A percentile compares a stretch with the other conserved stretches of the same genome.
These are phyloP conservation scores for Fusarium incarnatum DNA, from an alignment of 2,329 filamentous ascomycete species.

Conservation along the genomic window DNA sequence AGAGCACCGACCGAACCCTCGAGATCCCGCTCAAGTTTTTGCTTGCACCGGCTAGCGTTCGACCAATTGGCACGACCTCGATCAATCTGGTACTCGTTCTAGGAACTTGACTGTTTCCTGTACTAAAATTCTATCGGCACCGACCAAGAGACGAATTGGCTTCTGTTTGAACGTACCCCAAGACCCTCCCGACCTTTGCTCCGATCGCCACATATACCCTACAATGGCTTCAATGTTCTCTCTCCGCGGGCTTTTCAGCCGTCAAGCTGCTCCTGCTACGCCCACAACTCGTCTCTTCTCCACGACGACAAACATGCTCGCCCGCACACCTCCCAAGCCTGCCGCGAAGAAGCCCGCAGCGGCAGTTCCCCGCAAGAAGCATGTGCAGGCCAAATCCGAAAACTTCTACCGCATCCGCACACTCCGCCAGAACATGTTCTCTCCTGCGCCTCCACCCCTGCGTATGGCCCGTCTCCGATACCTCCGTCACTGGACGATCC, in stretches of 20 bases:
- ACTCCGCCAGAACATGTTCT: constrained; percentile 62
- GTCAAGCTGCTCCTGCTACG: constrained; percentile 25
- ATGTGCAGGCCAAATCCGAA: constrained; percentile 50
- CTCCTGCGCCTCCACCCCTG: constrained; percentile 73
- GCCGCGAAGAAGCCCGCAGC: constrained; percentile 39
- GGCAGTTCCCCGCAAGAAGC: constrained; percentile 44
- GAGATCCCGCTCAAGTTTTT: neutral
- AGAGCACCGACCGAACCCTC: neutral
- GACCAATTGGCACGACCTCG: neutral
- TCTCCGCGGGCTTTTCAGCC: constrained; percentile 49
- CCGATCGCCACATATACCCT: constrained; percentile 9
- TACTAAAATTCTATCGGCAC: neutral
- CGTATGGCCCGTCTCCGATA: constrained; percentile 88
- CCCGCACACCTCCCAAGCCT: constrained; percentile 47
- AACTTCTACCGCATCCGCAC: constrained; percentile 58
- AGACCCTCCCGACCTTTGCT: neutral
- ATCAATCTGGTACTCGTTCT: neutral
- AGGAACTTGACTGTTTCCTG: neutral
- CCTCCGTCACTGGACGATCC: constrained; percentile 98
- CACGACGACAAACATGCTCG: constrained; percentile 49
- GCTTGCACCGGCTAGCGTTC: neutral
- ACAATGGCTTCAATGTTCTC: constrained; percentile 48
- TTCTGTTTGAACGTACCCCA: neutral
- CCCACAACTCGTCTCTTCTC: constrained; percentile 48
- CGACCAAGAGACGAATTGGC: neutral